These are phyloP conservation scores for Camellia lanceoleosa DNA, from an alignment of 148 eudicot species.

Conservation along the genomic window DNA sequence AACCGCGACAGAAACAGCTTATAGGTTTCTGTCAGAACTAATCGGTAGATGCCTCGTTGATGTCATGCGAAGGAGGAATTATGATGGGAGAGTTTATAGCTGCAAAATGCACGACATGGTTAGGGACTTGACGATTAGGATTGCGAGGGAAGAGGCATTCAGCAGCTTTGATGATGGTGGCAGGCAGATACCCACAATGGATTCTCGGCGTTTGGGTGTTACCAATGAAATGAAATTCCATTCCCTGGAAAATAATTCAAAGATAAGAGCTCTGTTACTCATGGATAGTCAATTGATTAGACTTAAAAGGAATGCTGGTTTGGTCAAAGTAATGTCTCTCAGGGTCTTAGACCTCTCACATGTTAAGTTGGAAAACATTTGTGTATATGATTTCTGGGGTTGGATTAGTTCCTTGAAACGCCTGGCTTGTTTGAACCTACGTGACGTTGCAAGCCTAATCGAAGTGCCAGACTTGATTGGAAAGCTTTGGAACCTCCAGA, in stretches of 20 bases:
- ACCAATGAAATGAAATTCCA: neutral
- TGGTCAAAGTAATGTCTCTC: neutral
- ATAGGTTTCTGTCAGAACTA: neutral
- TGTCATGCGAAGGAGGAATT: neutral
- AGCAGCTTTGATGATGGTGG: neutral
- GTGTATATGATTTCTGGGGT: neutral
- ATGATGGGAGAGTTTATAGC: neutral
- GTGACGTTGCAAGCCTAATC: neutral
- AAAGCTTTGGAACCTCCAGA: neutral
- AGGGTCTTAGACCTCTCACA: constrained; percentile 5
- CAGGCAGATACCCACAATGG: neutral
- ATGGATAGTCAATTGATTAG: neutral
- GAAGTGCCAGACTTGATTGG: neutral
- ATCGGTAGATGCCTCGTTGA: neutral
- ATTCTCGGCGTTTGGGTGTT: neutral
- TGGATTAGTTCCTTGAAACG: constrained; percentile 4
- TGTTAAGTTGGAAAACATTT: neutral
- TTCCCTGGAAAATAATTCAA: neutral
- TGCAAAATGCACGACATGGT: constrained; percentile 7
- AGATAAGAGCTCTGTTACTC: neutral
- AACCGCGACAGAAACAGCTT: neutral
- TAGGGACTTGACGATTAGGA: neutral
- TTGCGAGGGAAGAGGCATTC: neutral
- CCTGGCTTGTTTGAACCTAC: neutral
- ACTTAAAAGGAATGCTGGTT: neutral